These are phyloP conservation scores for Cytospora paraplurivora DNA, from an alignment of 2,329 filamentous ascomycete genomes.

Conservation along the genomic window DNA sequence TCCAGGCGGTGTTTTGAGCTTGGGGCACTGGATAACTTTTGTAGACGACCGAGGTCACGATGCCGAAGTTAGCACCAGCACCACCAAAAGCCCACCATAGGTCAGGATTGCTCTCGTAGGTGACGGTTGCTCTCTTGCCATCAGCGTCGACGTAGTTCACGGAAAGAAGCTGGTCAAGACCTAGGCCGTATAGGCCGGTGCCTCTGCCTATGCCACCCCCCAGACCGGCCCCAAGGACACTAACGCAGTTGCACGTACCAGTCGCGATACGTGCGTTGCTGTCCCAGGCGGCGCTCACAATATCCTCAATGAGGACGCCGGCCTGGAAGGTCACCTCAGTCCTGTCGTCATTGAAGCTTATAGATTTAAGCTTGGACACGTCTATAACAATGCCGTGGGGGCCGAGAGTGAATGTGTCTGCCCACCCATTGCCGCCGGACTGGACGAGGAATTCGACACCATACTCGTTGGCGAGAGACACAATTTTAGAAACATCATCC, in stretches of 20 bases:
- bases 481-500: conserved; percentile 27
- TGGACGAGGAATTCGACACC: conserved; percentile 33
- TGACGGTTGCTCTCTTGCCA: conserved; percentile 32
- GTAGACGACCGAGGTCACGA: conserved; percentile 50
- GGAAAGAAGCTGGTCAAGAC: conserved; percentile 16
- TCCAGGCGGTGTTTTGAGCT: conserved; percentile 43
- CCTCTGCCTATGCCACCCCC: conserved; percentile 30
- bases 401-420: conserved; percentile 30
- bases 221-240: conserved; percentile 31
- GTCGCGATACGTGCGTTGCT: conserved; percentile 31
- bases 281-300: conserved; percentile 32
- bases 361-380: conserved; percentile 31
- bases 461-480: conserved; percentile 26
- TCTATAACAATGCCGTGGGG: conserved; percentile 32
- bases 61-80: conserved; percentile 61
- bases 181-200: conserved; percentile 10
- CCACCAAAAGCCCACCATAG: conserved; percentile 60
- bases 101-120: conserved; percentile 40
- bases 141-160: conserved; percentile 10
- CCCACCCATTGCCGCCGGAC: conserved; percentile 34
- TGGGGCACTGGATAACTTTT: conserved; percentile 48
- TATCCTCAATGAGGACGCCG: conserved; percentile 32
- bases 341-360: conserved; percentile 31
- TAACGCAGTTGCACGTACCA: conserved; percentile 25
- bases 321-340: conserved; percentile 33